Evolutionary conservation across 73 alveolate genomes (phyloP).

Genomic region (Tetrahymena borealis): DNA sequence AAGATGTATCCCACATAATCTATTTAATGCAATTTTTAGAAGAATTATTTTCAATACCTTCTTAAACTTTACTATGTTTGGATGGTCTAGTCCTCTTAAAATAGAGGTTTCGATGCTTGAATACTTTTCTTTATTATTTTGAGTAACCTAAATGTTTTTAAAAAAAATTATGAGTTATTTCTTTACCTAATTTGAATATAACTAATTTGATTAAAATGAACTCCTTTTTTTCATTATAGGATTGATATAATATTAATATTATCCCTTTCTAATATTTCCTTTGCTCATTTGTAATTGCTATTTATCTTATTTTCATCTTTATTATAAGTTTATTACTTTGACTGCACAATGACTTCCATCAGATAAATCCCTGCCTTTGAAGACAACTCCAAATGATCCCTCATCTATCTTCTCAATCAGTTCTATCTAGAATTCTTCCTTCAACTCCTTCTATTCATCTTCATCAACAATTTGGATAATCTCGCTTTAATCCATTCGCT

Average conservation of each 20-base stretch:
- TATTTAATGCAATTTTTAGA: neutral
- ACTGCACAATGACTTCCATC: neutral
- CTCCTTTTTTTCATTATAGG: too few species aligned
- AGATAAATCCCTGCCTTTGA: neutral
- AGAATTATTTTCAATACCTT: neutral
- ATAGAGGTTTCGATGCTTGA: constrained; percentile 26
- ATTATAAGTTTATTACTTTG: too few species aligned
- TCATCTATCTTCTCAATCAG: neutral
- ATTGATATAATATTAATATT: too few species aligned
- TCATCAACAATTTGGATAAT: neutral
- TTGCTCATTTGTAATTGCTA: too few species aligned
- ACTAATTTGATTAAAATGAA: too few species aligned
- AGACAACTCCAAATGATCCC: neutral
- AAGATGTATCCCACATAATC: too few species aligned
- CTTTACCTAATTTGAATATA: too few species aligned
- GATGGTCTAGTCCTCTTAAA: constrained; percentile 23
- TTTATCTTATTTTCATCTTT: too few species aligned
- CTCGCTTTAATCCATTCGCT: neutral
- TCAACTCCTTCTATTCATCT: neutral
- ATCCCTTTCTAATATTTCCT: too few species aligned
- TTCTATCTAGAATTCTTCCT: neutral
- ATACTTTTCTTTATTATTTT: neutral
- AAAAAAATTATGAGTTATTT: neutral
- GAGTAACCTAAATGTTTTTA: neutral
- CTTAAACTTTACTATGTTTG: constrained; percentile 25